Percentiles rank a stretch among this genome's conserved stretches.
phyloP scores from a whole-genome alignment of 2,329 filamentous ascomycete genomes.

The Colletotrichum sp. region DNA sequence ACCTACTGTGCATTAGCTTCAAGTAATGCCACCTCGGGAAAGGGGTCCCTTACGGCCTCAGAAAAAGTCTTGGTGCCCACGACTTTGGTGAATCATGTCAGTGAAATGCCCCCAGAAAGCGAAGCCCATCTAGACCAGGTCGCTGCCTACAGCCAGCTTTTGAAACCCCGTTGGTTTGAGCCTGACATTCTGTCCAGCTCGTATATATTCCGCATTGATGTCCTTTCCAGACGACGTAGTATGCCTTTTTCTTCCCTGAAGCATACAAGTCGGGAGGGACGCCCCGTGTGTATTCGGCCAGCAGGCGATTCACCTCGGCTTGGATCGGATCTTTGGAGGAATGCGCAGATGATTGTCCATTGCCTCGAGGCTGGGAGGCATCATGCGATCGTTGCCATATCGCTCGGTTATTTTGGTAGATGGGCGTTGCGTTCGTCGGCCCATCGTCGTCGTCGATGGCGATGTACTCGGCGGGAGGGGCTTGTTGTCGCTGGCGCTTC shows the following conservation, averaged over 20 bases:
- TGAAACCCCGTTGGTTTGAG: neutral
- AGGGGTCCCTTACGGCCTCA: neutral
- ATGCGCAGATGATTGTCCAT: neutral
- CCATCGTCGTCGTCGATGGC: accelerated
- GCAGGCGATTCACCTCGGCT: neutral
- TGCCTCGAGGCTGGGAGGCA: accelerated
- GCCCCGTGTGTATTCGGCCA: neutral
- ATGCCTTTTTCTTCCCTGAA: neutral
- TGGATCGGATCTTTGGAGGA: neutral
- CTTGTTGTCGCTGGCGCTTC: accelerated
- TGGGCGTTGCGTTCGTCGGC: neutral
- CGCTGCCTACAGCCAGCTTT: neutral
- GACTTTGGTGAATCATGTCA: neutral
- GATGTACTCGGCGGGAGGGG: neutral
- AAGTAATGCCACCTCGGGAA: neutral
- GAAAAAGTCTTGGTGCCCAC: neutral
- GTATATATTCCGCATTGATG: neutral
- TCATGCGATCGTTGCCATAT: neutral
- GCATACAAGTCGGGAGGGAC: neutral
- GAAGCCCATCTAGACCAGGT: neutral
- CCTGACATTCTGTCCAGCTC: accelerated
- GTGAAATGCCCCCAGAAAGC: neutral
- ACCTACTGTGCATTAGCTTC: neutral
- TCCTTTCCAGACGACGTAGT: neutral
- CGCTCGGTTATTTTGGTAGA: neutral